Evolutionary conservation across 495 filamentous ascomycete genomes (phyloP).

Genomic region (Neurospora tetraspora): DNA sequence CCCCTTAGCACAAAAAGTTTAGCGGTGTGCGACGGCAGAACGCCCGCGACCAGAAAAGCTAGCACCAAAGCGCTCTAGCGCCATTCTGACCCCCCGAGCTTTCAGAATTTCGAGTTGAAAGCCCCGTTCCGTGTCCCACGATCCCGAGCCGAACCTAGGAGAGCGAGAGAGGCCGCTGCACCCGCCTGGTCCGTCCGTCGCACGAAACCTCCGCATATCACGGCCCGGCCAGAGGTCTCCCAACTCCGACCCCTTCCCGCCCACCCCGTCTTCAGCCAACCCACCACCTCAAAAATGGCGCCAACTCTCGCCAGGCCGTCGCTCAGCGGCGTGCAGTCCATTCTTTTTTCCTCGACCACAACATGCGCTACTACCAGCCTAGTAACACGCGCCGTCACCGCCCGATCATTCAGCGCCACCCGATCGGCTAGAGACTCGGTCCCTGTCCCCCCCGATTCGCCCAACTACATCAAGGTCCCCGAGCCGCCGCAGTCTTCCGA

Average conservation of each 20-base stretch:
- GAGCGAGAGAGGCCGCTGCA: not conserved
- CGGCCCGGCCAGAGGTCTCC: not conserved
- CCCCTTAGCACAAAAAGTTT: slow-evolving; percentile 6
- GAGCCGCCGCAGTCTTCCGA: slow-evolving; percentile 34
- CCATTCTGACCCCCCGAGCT: slow-evolving; percentile 2
- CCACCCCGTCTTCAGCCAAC: slow-evolving; percentile 4
- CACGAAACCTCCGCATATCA: not conserved
- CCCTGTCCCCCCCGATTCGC: slow-evolving; percentile 34
- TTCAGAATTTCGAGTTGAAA: slow-evolving; percentile 18
- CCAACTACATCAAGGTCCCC: slow-evolving; percentile 34
- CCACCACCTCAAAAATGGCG: slow-evolving; percentile 12
- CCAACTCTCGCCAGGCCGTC: slow-evolving; percentile 9
- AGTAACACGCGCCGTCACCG: slow-evolving; percentile 2
- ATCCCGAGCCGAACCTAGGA: not conserved
- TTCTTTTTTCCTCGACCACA: slow-evolving; percentile 42
- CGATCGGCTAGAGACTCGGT: not conserved
- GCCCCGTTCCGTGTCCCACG: not conserved
- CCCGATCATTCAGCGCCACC: slow-evolving; percentile 10
- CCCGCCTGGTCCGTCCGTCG: not conserved
- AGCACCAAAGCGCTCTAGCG: slow-evolving; percentile 11
- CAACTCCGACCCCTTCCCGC: not conserved
- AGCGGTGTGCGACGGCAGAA: slow-evolving; percentile 20
- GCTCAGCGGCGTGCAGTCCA: slow-evolving; percentile 13
- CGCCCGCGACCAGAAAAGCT: not conserved
- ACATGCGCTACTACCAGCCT: slow-evolving; percentile 46